Conservation (phyloP, 2,329 filamentous ascomycete genomes). For the Atkinsonella texensis region DNA sequence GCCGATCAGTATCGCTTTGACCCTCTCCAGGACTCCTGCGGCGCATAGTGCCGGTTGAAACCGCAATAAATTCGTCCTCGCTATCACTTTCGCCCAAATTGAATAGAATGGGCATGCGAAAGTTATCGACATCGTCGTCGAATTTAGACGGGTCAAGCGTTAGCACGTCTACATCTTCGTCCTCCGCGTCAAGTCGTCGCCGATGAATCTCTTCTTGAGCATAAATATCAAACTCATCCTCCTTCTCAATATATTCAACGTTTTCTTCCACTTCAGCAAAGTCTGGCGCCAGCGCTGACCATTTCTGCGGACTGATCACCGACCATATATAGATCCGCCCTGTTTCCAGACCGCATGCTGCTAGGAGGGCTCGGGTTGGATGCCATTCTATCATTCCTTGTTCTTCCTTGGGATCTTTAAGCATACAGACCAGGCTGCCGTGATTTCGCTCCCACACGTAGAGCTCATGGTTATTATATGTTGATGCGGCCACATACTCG, state of each 20-base stretch:
- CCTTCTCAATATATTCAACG: conserved; percentile 86
- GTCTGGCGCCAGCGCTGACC: conserved; percentile 93
- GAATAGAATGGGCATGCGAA: conserved; percentile 86
- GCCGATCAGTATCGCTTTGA: conserved; percentile 47
- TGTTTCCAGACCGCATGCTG: conserved; percentile 83
- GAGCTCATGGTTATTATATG: conserved; percentile 96
- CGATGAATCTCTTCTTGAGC: conserved; percentile 91
- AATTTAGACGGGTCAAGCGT: conserved; percentile 57
- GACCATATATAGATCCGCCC: conserved; percentile 95
- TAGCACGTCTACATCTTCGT: conserved; percentile 85
- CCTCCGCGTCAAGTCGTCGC: conserved; percentile 77
- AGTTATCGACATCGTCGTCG: conserved; percentile 50
- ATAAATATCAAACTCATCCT: conserved; percentile 98
- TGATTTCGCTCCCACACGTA: conserved; percentile 96
- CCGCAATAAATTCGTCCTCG: conserved; percentile 70
- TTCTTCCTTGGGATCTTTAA: conserved; percentile 94
- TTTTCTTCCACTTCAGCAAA: conserved; percentile 98
- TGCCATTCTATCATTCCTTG: conserved; percentile 97
- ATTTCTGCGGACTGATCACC: conserved; percentile 87
- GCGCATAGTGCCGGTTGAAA: conserved; percentile 70
- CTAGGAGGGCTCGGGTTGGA: conserved; percentile 73
- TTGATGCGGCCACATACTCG: conserved; percentile 92
- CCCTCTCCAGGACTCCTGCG: conserved; percentile 70
- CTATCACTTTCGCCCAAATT: conserved; percentile 90
- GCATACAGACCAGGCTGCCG: conserved; percentile 88